Evolutionary conservation across 805 yeast species (phyloP).

Genomic region (Saturnispora sanitii): DNA sequence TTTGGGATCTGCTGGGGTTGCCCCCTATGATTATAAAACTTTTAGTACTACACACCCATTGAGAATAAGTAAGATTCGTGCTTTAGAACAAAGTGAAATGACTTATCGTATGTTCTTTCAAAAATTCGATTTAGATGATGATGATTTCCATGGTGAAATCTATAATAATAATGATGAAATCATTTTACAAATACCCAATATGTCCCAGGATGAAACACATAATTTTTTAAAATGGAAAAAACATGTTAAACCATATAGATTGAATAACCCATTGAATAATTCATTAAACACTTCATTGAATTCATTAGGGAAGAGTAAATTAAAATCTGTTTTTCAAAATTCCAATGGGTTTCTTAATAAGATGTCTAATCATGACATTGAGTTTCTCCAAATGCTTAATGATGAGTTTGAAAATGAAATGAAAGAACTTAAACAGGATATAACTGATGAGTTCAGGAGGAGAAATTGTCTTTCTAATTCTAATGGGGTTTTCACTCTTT

Average conservation of each 20-base stretch:
- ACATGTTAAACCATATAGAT: too few species aligned
- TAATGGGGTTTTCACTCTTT: constrained; percentile 9
- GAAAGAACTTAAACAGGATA: constrained; percentile 12
- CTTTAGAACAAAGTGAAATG: constrained; percentile 30
- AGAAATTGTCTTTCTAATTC: constrained; percentile 1
- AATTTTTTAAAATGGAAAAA: constrained; percentile 8
- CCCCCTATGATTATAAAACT: constrained; percentile 28
- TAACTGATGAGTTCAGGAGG: not conserved
- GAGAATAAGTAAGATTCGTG: constrained; percentile 26
- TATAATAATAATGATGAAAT: constrained; percentile 9
- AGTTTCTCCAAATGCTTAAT: constrained; percentile 25
- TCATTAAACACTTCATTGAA: too few species aligned
- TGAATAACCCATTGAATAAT: too few species aligned
- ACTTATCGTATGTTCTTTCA: constrained; percentile 25
- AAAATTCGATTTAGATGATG: constrained; percentile 8
- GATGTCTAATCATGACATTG: constrained; percentile 24
- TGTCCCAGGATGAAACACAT: constrained; percentile 16
- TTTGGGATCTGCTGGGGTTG: constrained; percentile 18
- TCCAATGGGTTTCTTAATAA: constrained; percentile 21
- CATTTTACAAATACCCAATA: constrained; percentile 18
- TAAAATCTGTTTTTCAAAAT: constrained; percentile 22
- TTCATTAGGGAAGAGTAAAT: constrained; percentile 17
- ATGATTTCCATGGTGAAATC: not conserved
- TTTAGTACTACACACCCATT: constrained; percentile 27
- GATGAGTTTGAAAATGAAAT: constrained; percentile 26